Evolutionary conservation across 2,329 filamentous ascomycete genomes (phyloP).

Genomic region (Penicillium nordicum): DNA sequence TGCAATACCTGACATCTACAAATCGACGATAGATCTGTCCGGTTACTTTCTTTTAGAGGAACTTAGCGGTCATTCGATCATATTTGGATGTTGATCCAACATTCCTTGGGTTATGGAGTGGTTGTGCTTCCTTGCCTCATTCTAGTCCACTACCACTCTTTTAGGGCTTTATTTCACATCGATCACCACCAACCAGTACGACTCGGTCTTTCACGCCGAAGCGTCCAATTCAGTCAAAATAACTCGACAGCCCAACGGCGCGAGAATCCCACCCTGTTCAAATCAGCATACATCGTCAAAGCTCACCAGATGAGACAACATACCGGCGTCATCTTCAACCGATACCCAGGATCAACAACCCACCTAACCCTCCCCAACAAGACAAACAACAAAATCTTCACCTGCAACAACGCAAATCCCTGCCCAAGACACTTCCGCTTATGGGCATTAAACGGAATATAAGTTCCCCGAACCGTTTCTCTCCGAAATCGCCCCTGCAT

Average conservation of each 20-base stretch:
- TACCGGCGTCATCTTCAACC: conserved; percentile 27
- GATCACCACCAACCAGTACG: neutral
- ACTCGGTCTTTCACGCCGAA: neutral
- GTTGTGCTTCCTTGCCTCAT: neutral
- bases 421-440: conserved; percentile 30
- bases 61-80: neutral
- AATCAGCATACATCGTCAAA: conserved; percentile 4
- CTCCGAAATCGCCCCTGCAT: conserved; percentile 27
- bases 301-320: conserved; percentile 3
- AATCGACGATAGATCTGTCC: neutral
- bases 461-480: conserved; percentile 26
- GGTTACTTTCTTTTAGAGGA: neutral
- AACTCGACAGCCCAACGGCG: conserved; percentile 21
- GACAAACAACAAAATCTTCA: conserved; percentile 26
- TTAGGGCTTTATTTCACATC: neutral
- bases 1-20: conserved; percentile 26
- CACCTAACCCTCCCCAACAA: conserved; percentile 20
- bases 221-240: conserved; percentile 8
- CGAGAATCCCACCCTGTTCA: conserved; percentile 24
- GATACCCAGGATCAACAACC: conserved; percentile 22
- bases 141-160: neutral
- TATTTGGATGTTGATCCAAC: neutral
- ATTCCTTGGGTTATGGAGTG: neutral
- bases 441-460: conserved; percentile 32
- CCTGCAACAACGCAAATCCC: conserved; percentile 29